Evolutionary conservation across 2,329 filamentous ascomycete genomes (phyloP), one percentile per base, ranked within the genome.

Genomic region (Colletotrichum aenigma): DNA sequence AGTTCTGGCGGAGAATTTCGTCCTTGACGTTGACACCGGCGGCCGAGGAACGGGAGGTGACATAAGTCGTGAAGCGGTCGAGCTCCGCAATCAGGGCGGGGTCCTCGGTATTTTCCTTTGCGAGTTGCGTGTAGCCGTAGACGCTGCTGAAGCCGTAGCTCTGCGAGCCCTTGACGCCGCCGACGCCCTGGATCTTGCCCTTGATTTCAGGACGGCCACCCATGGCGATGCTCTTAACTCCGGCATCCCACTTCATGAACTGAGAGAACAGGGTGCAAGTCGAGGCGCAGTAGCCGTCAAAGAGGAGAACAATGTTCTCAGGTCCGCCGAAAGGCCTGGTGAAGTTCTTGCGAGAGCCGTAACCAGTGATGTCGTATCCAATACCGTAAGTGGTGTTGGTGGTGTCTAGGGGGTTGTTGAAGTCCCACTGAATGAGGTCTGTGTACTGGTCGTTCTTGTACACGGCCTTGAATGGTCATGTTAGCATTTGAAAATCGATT

Each of bases 251-350:
- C 26, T 60, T 66, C 61, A 71, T 66, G 34, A 71, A 71, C 70
- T 66, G 48, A 3, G 70, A 60, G 52, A 66, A 66, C 1, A 71
- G 62, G 7, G 89, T 87, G 82, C 91, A 93, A 3, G 90, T 90
- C 1, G 89, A 91, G n/a, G 88, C 88, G 81, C 91, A 93, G 78
- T 88, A 86, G 30, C 90, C 90, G 78, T 92, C 91, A 65, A 88
- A 88, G 10, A 92, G 84, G 28, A 92, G 82, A 38, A 92, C 85
- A 38, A 93, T 88, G 80, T 93, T 88, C 73, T 92, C 89, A 3
- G 90, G 84, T 4, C 61, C 70, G 1, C 84, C 85, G 80, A 93
- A 93, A 2, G 90, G 91, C 77, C 87, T 84, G 1, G 87, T 85
- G 61, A 88, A 85, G 79, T 89, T 88, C 24, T 83, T 79, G 15